Percentiles rank a stretch among this genome's conserved stretches.
Evolutionary conservation across 1,139 yeast genomes (phyloP).

Genomic region (Hansenula sp.): DNA sequence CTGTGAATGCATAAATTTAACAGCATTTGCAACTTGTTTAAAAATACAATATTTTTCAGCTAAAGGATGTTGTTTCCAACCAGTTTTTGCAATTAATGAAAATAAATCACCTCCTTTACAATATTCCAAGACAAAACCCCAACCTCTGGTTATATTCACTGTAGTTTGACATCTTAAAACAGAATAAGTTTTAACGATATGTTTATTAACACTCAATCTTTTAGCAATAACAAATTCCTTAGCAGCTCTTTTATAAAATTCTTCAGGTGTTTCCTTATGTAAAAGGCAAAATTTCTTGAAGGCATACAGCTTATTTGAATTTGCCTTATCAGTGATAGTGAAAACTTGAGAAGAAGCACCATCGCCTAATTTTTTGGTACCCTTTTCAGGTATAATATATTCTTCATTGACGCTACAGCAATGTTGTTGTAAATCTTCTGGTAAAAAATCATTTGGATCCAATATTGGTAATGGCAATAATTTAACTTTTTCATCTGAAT

Average conservation of each 20-base stretch:
- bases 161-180: conserved; percentile 57
- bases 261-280: conserved; percentile 55
- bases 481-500: conserved; percentile 35
- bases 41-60: conserved; percentile 49
- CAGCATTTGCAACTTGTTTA: conserved; percentile 46
- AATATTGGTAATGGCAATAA: conserved; percentile 61
- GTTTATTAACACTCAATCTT: conserved; percentile 46
- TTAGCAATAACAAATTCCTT: conserved; percentile 63
- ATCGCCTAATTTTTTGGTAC: conserved; percentile 51
- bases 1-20: conserved; percentile 69
- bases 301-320: conserved; percentile 43
- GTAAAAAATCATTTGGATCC: conserved; percentile 64
- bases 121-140: conserved; percentile 73
- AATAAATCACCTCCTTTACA: conserved; percentile 74
- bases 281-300: conserved; percentile 64
- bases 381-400: conserved; percentile 48
- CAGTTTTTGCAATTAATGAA: conserved; percentile 47
- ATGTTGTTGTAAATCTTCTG: conserved; percentile 48
- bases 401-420: conserved; percentile 54
- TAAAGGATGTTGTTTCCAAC: conserved; percentile 46
- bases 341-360: conserved; percentile 75
- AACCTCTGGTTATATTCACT: conserved; percentile 54
- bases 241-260: conserved; percentile 60
- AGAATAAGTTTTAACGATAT: conserved; percentile 54
- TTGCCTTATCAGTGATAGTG: conserved; percentile 38